Base-by-base conservation (phyloP, 306 rosid species). In the Aeschynomene evenia region DNA sequence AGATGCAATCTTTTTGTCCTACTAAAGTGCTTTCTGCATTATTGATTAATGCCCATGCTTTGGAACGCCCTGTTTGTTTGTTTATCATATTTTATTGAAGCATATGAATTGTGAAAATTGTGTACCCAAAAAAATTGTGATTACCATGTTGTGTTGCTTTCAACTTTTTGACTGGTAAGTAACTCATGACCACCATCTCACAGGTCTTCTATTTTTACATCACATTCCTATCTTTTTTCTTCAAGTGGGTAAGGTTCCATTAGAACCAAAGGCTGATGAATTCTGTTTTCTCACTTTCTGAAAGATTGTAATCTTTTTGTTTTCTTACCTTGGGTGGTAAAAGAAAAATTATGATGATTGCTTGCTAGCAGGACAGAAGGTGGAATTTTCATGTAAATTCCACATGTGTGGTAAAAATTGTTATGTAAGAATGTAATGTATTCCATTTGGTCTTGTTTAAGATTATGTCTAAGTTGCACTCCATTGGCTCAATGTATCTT, bases 401-500 rank as follows among this genome's bases (percentile, higher is more conserved):
- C 48, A 39, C 57, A 49, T 42, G 72, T 21, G 68, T 53, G 28
- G 45, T 60, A 18, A 51, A 9, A 15, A 29, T 37, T 80, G 53
- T 63, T 28, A 7, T 22, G 23, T 31, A 18, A 14, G 65, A 56
- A 39, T 40, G 7, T 29, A 31, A 40, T 6, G 11, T 45, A 31
- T 18, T 26, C 6, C 59, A 1, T 40, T 3, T 66, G 10, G 31
- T 18, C 36, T 29, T 75, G 54, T 68, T 10, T 50, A 11, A 22
- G 9, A 48, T 60, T 9, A 34, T 49, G 14, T 61, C 18, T 56
- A 26, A 24, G 58, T 15, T 52, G 55, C 37, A 19, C 28, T 24
- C 68, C 21, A 36, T 36, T 48, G 51, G 2, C 72, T 56, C 72
- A 34, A 26, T 81, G 43, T 61, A 24, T 71, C 20, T 77, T 84